Base-by-base conservation (phyloP, 2,329 filamentous ascomycete species). In the Scedosporium aurantiacum region DNA sequence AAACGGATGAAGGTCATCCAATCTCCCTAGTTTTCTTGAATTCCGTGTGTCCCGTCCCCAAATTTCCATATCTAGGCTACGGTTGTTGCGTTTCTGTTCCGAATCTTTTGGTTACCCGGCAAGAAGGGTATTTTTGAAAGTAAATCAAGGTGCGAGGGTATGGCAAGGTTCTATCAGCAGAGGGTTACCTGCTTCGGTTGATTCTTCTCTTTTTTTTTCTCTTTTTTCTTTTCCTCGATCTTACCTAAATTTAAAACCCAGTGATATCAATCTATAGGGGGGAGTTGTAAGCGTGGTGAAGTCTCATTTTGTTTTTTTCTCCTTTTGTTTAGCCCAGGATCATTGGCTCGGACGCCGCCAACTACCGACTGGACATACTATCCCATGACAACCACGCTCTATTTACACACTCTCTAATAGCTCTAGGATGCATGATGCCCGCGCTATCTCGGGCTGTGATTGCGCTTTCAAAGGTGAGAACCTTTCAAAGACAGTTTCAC, bases 21-120 rank as follows among this genome's bases (percentile, higher is more conserved):
- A 45, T 45, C 43, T 21, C 43, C 43, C 18, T 45, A 16, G 16
- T 27, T 27, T 18, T 16, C 27, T 32, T 16, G 21, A 25, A 25
- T 56, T 27, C 23, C 27, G 23, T 50, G 45, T 23, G 7, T 50
- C n/a, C 23, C 14, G 23, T 16, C 14, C 10, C 45, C 45, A 16
- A 25, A 23, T 32, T 56, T 5, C 52, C 18, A 25, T 25, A 32
- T 56, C 27, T 56, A 25, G 52, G 21, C 27, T 56, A 25, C 52
- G 52, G 52, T 61, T 64, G 45, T 61, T 43, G 58, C 58, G 57
- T 64, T 65, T 62, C 65, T 65, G 61, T 67, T 66, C 62, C 66
- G 14, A 45, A n/a, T 21, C 43, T 45, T 45, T n/a, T 21, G 28
- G 7, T 50, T 64, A 58, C 55, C 21, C 55, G 16, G 57, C 41